Percentiles rank a stretch among this genome's conserved stretches.
phyloP scores from a whole-genome alignment of 768 basidiomycete species.

The Psilocybe subaeruginosa region DNA sequence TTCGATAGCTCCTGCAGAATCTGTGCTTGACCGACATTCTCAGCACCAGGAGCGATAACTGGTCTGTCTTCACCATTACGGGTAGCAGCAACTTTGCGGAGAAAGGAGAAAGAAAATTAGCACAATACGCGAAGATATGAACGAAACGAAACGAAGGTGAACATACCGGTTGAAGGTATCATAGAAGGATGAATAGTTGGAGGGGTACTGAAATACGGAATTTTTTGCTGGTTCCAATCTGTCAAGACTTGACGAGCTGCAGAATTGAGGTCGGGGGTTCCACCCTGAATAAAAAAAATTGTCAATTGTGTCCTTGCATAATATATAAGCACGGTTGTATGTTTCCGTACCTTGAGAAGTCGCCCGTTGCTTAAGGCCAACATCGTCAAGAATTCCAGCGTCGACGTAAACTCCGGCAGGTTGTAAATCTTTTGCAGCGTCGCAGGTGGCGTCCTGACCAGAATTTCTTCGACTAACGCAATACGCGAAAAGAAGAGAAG shows the following conservation, averaged over 20 bases:
- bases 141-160: neutral
- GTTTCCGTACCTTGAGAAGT: conserved; percentile 69
- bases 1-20: conserved; percentile 72
- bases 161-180: conserved; percentile 54
- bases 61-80: conserved; percentile 28
- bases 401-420: conserved; percentile 72
- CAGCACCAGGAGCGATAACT: conserved; percentile 69
- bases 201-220: conserved; percentile 84
- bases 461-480: conserved; percentile 80
- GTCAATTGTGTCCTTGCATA: neutral
- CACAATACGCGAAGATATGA: neutral
- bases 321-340: neutral
- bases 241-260: conserved; percentile 81
- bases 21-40: conserved; percentile 79
- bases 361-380: conserved; percentile 82
- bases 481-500: neutral
- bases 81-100: conserved; percentile 24
- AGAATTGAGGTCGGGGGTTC: conserved; percentile 84
- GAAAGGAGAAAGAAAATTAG: neutral
- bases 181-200: conserved; percentile 80
- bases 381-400: conserved; percentile 89
- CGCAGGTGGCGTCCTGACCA: conserved; percentile 66
- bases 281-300: conserved; percentile 57
- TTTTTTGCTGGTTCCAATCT: conserved; percentile 98
- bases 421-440: conserved; percentile 87